phyloP scores from a whole-genome alignment of 75 land plant species.

The Picea sitchensis region DNA sequence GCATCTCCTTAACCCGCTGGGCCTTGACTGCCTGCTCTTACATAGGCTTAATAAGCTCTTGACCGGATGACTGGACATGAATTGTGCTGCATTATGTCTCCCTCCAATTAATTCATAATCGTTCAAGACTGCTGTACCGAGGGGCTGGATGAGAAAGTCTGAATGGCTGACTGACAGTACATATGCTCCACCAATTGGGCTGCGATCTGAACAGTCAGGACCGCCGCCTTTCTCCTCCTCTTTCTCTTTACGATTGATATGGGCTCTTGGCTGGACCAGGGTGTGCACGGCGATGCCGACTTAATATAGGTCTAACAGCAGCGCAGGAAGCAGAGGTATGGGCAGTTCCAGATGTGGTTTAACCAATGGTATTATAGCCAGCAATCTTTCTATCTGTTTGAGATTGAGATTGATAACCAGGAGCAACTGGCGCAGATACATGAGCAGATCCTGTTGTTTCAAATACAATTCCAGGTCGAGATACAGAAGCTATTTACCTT shows the following conservation, averaged over 20 bases:
- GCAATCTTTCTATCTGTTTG: background rate
- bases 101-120: background rate
- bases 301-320: background rate
- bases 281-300: background rate
- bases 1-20: background rate
- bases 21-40: background rate
- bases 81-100: background rate
- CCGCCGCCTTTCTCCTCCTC: background rate
- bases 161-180: constrained; percentile 2
- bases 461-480: background rate
- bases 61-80: background rate
- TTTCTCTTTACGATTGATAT: constrained; percentile 2
- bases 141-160: background rate
- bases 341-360: background rate
- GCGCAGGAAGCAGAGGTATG: background rate
- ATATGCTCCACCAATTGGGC: background rate
- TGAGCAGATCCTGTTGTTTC: background rate
- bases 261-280: background rate
- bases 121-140: background rate
- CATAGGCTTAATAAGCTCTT: background rate
- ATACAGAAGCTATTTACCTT: background rate
- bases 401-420: background rate
- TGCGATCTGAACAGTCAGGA: background rate
- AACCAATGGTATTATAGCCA: background rate
- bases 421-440: background rate